Evolutionary conservation across 805 yeast genomes (phyloP), one percentile per base, ranked within the genome.

Genomic region (Starmerella powellii): DNA sequence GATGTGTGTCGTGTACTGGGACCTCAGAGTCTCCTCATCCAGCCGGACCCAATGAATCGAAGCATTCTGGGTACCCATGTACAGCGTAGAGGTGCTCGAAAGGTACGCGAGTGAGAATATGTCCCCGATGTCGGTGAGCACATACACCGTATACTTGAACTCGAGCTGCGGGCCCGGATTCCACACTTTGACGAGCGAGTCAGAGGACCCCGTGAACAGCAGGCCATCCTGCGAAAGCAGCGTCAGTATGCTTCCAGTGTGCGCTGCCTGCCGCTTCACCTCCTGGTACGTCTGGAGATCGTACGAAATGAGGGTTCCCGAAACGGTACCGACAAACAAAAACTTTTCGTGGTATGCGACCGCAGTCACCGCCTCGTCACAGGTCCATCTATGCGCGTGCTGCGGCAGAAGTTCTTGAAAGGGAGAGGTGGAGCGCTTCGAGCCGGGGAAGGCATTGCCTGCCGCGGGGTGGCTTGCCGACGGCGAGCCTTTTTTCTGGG

Each of bases 11-110:
- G 31, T 34, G 19, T 30, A 44, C 32, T 32, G 45, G 8, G 33
- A 26, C 15, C 34, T 28, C 8, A 40, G 20, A 6, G 46, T 37
- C 24, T 39, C 39, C 26, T 62, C 65, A 54, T 55, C 37, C 8
- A 68, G 53, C 34, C 70, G 70, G 44, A 83, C 76, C 76, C 82
- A 88, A 32, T 83, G 72, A 15, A 88, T 72, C 1, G 87, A 73
- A 3, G 97, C 95, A 57, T 87, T 88, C 59, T 91, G 97, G 11
- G 94, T 79, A 4, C 98, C 98, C 53, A 84, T 72, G 48, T 78
- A 83, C 3, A 88, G 65, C 0, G 83, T 74, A 36, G 76, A 69
- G 10, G 72, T 58, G 2, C 63, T 50, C 16, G 74, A 72, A 13
- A 78, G 68, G 76, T 91, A 84, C 6, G 76, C 72, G 27, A 88